Evolutionary conservation across 2,329 filamentous ascomycete genomes (phyloP).

Genomic region (Byssochlamys sp.): DNA sequence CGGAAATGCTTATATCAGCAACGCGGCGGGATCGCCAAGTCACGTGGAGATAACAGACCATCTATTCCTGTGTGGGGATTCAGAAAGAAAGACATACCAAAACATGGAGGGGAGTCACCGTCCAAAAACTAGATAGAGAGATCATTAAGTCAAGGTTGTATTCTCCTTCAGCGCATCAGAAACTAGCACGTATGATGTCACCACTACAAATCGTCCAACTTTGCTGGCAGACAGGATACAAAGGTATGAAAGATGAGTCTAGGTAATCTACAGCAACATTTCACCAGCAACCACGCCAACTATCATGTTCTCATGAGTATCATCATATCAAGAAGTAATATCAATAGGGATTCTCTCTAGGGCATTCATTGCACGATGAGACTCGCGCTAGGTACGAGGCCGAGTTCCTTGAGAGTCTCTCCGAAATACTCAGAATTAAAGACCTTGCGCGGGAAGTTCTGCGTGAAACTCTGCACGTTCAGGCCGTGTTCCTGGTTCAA

Average conservation of each 20-base stretch:
- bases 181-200: not conserved
- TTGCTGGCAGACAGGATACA: not conserved
- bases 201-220: not conserved
- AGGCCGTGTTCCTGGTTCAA: slow-evolving; percentile 62
- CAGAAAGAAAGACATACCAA: no score
- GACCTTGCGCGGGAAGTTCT: slow-evolving; percentile 77
- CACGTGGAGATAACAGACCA: slow-evolving; percentile 17
- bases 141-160: not conserved
- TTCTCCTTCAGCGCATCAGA: not conserved
- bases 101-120: no score
- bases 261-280: not conserved
- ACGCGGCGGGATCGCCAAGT: slow-evolving; percentile 20
- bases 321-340: not conserved
- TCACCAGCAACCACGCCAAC: not conserved
- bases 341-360: not conserved
- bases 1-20: slow-evolving; percentile 7
- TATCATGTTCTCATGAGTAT: not conserved
- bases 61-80: not conserved
- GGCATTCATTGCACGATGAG: slow-evolving; percentile 56
- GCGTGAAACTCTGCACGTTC: slow-evolving; percentile 65
- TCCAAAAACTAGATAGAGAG: not conserved
- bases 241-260: not conserved
- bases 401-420: slow-evolving; percentile 85
- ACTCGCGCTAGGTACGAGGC: slow-evolving; percentile 80
- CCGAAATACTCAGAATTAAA: slow-evolving; percentile 70